Conservation (phyloP, 805 yeast species). For the Saturnispora kantuleensis region DNA sequence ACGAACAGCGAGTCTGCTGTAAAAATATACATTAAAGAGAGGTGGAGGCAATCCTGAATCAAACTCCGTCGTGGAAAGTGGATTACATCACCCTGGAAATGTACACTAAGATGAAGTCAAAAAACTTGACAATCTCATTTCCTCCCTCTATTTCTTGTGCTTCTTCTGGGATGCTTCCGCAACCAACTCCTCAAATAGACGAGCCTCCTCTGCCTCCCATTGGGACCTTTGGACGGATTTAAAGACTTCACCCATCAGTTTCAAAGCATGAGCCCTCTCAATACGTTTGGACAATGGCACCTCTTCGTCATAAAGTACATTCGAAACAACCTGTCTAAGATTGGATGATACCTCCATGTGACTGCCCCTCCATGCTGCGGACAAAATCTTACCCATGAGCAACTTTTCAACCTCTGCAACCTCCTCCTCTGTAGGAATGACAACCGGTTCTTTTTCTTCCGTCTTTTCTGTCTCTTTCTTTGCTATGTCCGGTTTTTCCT, state of each 20-base stretch:
- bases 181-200: constrained; percentile 84
- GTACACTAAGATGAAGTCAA: neutral
- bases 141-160: constrained; percentile 36
- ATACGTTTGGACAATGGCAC: constrained; percentile 53
- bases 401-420: constrained; percentile 68
- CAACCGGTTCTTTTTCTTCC: constrained; percentile 18
- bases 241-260: constrained; percentile 64
- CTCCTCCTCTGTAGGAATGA: constrained; percentile 42
- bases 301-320: constrained; percentile 58
- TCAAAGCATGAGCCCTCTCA: constrained; percentile 71
- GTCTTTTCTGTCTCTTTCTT: neutral
- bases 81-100: neutral
- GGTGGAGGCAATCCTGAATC: too few species aligned
- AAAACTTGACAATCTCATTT: neutral
- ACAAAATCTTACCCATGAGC: constrained; percentile 80
- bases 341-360: constrained; percentile 75
- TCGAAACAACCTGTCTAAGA: constrained; percentile 74
- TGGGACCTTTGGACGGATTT: constrained; percentile 57
- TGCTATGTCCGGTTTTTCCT: neutral
- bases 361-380: constrained; percentile 94
- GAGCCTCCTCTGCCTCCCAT: constrained; percentile 88
- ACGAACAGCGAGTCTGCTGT: too few species aligned
- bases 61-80: too few species aligned
- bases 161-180: constrained; percentile 68
- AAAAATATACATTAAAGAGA: too few species aligned